Conservation (phyloP, 805 yeast genomes). For the Metschnikowia kofuensis region DNA sequence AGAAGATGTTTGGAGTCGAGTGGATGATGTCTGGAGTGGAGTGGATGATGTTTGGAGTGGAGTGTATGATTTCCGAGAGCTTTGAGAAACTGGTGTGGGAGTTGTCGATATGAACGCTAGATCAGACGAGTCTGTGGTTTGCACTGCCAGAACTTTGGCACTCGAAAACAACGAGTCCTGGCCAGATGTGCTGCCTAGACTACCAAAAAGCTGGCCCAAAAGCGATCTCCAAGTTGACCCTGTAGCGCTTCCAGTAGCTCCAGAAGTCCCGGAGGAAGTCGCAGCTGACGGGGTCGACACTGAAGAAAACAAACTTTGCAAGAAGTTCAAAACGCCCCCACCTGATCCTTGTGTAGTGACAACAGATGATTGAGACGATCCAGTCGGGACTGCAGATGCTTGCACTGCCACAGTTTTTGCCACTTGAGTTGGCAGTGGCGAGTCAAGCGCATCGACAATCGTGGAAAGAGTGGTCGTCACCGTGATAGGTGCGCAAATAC, state of each 20-base stretch:
- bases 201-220: conserved; percentile 6
- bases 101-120: too few relatives aligned
- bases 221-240: conserved; percentile 4
- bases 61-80: too few relatives aligned
- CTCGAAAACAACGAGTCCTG: too few relatives aligned
- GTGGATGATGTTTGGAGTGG: too few relatives aligned
- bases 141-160: too few relatives aligned
- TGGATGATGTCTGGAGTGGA: too few relatives aligned
- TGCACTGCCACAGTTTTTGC: neutral
- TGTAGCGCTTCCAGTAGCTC: neutral
- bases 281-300: neutral
- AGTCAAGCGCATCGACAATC: neutral
- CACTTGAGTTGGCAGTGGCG: neutral
- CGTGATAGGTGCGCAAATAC: neutral
- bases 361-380: neutral
- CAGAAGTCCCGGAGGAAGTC: neutral
- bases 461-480: neutral
- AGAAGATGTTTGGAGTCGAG: neutral
- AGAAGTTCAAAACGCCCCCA: neutral
- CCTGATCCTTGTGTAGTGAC: neutral
- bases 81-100: too few relatives aligned
- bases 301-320: neutral
- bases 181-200: neutral
- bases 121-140: too few relatives aligned
- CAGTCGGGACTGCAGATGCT: neutral